A percentile compares a stretch with the other conserved stretches of the same genome.
phyloP scores from a whole-genome alignment of 805 yeast genomes.

The Yarrowia hollandica region DNA sequence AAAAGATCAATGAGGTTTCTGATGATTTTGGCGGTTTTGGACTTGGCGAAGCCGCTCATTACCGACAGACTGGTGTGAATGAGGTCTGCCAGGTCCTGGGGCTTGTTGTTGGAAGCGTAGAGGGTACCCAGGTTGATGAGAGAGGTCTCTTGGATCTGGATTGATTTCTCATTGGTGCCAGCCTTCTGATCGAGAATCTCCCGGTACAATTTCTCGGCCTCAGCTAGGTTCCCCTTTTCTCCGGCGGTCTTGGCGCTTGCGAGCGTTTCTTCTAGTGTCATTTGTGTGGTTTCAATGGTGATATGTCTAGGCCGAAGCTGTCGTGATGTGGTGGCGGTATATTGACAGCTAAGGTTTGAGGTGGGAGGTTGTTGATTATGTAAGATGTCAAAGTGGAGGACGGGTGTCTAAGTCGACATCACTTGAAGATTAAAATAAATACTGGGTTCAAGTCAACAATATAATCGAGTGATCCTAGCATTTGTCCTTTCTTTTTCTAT shows the following conservation, averaged over 20 bases:
- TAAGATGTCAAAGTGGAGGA: too few relatives aligned
- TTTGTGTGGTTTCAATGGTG: not conserved
- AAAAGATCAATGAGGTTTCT: slow-evolving; percentile 76
- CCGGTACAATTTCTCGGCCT: slow-evolving; percentile 63
- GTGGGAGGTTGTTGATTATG: too few relatives aligned
- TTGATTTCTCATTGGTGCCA: slow-evolving; percentile 43
- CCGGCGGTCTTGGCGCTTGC: slow-evolving; percentile 64
- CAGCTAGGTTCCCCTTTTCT: slow-evolving; percentile 48
- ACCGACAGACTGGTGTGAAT: slow-evolving; percentile 66
- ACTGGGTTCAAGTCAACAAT: too few relatives aligned
- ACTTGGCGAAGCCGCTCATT: slow-evolving; percentile 83
- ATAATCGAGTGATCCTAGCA: too few relatives aligned
- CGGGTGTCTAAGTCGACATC: too few relatives aligned
- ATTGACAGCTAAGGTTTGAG: not conserved
- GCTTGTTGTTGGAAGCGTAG: slow-evolving; percentile 53
- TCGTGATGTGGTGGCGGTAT: slow-evolving; percentile 15
- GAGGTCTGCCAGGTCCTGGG: slow-evolving; percentile 57
- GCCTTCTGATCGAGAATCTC: slow-evolving; percentile 45
- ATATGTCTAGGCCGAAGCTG: too few relatives aligned
- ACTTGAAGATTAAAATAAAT: too few relatives aligned
- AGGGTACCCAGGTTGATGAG: slow-evolving; percentile 74
- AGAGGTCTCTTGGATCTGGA: slow-evolving; percentile 64
- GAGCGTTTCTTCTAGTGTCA: slow-evolving; percentile 38
- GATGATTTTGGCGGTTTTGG: slow-evolving; percentile 91
- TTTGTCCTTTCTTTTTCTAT: too few relatives aligned